Conservation (phyloP, 257 asterid species). For the Handroanthus guayacan region DNA sequence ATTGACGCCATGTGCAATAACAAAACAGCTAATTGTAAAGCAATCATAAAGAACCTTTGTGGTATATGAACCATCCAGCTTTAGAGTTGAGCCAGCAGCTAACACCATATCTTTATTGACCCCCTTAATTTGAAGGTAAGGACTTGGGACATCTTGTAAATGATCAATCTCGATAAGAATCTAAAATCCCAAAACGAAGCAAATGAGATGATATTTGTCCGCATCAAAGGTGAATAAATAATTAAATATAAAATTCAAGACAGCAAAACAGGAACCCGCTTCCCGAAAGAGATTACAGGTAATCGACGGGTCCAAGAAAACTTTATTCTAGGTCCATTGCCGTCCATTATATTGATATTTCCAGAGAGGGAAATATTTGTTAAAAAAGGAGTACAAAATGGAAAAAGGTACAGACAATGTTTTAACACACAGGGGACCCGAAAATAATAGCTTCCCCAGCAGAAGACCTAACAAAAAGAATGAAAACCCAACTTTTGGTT, state of each 20-base stretch:
- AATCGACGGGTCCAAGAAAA: neutral
- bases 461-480: neutral
- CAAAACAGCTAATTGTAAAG: constrained; percentile 7
- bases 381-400: neutral
- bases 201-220: constrained; percentile 11
- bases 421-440: neutral
- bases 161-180: constrained; percentile 97
- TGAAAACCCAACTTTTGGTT: neutral
- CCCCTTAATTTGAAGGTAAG: constrained; percentile 95
- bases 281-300: neutral
- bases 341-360: constrained; percentile 1
- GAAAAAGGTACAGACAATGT: neutral
- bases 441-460: neutral
- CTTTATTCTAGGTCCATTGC: neutral
- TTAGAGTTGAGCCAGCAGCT: constrained; percentile 84
- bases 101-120: constrained; percentile 83
- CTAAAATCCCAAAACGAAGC: constrained; percentile 42
- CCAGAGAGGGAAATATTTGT: neutral
- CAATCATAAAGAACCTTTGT: constrained; percentile 68
- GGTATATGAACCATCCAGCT: constrained; percentile 92
- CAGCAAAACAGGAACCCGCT: constrained; percentile 14
- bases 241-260: neutral
- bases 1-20: neutral
- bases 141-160: constrained; percentile 85
- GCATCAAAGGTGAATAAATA: neutral